Evolutionary conservation across 1,139 yeast genomes (phyloP), one percentile per base, ranked within the genome.

Genomic region (Diutina siamensis): DNA sequence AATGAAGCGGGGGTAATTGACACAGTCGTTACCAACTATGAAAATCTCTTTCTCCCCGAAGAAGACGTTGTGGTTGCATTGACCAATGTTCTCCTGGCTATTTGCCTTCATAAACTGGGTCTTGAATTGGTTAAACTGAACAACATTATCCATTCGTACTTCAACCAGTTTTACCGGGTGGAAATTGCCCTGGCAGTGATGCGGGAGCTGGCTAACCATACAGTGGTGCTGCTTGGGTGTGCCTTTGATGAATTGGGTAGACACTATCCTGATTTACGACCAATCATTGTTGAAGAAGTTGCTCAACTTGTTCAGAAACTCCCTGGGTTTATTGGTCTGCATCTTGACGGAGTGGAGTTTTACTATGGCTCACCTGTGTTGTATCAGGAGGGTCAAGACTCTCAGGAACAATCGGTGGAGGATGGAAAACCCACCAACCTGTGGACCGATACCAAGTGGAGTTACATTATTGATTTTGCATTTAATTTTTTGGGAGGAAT

Each of bases 11-110:
- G 78, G 1, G 78, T 86, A 1, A 76, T 88, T 36, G 84, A 83
- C 46, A 66, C 77, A 1, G 71, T 88, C 35, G 59, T 88, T 45
- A 72, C 74, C 48, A 68, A 76, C 53, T 77, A 83, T 63, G 63
- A 64, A 40, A 51, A 60, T 32, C 68, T 79, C 50, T 65, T 80
- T 51, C 63, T 76, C 34, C 82, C 83, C 9, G 74, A 81, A 15
- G 67, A 76, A 9, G 81, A 78, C 18, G 65, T 87, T 41, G 59
- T 84, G 20, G 59, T 76, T 35, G 72, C 85, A 3, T 64, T 88
- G 22, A 84, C 94, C 0, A 92, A 84, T 54, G 78, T 83, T 2
- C 68, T 89, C 40, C 94, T 94, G 15, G 96, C 97, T 0, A 69
- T 89, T 40, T 80, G 94, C 46, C 73, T 89, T 54, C 88, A 85